Percentiles rank a stretch among this genome's conserved stretches.
These are phyloP conservation scores for Immersiella caudata DNA, from an alignment of 495 filamentous ascomycete genomes.

Conservation along the genomic window DNA sequence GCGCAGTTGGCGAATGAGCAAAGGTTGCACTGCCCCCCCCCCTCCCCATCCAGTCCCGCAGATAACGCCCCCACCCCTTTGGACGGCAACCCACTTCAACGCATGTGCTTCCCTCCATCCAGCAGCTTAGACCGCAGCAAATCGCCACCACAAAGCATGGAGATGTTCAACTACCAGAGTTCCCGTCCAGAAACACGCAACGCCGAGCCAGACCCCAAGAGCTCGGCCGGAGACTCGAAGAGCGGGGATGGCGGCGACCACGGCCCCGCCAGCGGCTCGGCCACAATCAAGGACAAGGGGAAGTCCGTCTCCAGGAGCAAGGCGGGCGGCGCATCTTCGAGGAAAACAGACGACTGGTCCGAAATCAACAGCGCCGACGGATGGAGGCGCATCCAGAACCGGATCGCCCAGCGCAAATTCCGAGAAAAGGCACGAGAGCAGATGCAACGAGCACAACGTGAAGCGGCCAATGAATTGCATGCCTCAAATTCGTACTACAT, in stretches of 20 bases:
- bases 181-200: no score
- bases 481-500: constrained; percentile 59
- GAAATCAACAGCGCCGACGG: constrained; percentile 61
- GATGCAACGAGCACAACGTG: constrained; percentile 59
- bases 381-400: constrained; percentile 62
- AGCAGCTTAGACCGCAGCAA: no score
- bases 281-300: constrained; percentile 37
- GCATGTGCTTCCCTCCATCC: no score
- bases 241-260: neutral
- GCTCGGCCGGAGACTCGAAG: no score
- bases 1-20: neutral
- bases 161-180: no score
- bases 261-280: neutral
- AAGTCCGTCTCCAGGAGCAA: neutral
- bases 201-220: no score
- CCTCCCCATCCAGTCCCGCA: no score
- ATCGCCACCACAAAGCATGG: no score
- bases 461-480: constrained; percentile 56
- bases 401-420: constrained; percentile 64
- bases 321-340: constrained; percentile 20
- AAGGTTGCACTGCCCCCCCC: neutral
- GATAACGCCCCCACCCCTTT: no score
- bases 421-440: constrained; percentile 61
- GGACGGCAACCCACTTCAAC: no score
- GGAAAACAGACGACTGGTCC: constrained; percentile 60